phyloP scores from a whole-genome alignment of 148 eudicot genomes.

The Fagopyrum esculentum region DNA sequence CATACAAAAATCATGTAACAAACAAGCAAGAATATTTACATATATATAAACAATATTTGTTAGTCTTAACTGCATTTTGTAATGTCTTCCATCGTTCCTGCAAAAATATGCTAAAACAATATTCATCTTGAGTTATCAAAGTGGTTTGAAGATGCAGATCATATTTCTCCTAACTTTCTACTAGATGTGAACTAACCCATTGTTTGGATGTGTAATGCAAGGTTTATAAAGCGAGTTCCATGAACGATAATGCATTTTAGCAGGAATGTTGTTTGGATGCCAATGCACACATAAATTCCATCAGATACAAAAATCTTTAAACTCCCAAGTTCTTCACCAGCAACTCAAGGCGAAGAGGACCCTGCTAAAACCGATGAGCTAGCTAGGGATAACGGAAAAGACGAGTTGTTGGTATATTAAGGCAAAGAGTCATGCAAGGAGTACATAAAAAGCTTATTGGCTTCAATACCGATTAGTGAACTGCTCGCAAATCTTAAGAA shows the following conservation, averaged over 20 bases:
- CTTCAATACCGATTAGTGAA: conserved; percentile 84
- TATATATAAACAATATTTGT: too few species aligned
- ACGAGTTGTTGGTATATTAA: conserved; percentile 40
- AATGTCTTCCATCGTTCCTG: too few species aligned
- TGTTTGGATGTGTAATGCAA: too few species aligned
- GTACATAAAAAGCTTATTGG: conserved; percentile 81
- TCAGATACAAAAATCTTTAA: conserved; percentile 37
- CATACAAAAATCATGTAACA: too few species aligned
- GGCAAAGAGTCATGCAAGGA: conserved; percentile 92
- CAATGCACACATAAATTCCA: too few species aligned
- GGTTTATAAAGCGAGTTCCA: too few species aligned
- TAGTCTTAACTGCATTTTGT: too few species aligned
- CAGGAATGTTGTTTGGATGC: too few species aligned
- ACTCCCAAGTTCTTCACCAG: conserved; percentile 18
- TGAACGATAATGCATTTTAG: too few species aligned
- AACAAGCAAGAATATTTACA: too few species aligned
- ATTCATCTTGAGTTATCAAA: background rate
- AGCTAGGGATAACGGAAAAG: conserved; percentile 4
- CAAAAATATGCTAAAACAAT: too few species aligned
- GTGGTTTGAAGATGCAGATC: background rate
- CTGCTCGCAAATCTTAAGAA: conserved; percentile 73
- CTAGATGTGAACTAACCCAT: background rate
- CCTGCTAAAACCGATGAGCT: conserved; percentile 12
- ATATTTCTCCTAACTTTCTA: background rate
- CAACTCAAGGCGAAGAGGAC: conserved; percentile 7